Percentiles rank a stretch among this genome's conserved stretches.
phyloP scores from a whole-genome alignment of 2,329 filamentous ascomycete species.

The Raffaelea ambrosiae region DNA sequence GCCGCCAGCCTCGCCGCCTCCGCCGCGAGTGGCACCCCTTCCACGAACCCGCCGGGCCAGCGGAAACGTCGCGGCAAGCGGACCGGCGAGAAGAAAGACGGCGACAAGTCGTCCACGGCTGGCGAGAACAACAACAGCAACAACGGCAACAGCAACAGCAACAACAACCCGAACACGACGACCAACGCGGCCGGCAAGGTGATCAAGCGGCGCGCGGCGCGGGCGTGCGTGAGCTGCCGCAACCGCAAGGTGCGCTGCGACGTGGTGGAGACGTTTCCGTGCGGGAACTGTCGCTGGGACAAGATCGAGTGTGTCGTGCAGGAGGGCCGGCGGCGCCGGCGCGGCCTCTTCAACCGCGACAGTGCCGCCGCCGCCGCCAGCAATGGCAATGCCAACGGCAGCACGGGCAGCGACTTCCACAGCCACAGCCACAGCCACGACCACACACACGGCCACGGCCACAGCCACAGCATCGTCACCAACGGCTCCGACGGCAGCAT shows the following conservation, averaged over 20 bases:
- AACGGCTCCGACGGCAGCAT: constrained; percentile 3
- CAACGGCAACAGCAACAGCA: constrained; percentile 9
- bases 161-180: constrained; percentile 7
- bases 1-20: not conserved
- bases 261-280: constrained; percentile 80
- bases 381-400: constrained; percentile 1
- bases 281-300: constrained; percentile 78
- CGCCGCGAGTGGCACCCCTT: not conserved
- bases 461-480: constrained; percentile 2
- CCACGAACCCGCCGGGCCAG: not conserved
- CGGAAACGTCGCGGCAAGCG: constrained; percentile 11
- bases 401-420: constrained; percentile 4
- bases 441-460: constrained; percentile 2
- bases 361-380: constrained; percentile 8
- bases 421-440: not conserved
- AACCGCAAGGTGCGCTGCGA: constrained; percentile 89
- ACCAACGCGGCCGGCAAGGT: constrained; percentile 34
- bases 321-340: constrained; percentile 74
- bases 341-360: constrained; percentile 12
- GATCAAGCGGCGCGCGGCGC: constrained; percentile 76
- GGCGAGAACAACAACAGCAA: too few relatives aligned
- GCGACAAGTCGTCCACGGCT: not conserved
- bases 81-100: constrained; percentile 10
- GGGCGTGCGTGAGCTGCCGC: constrained; percentile 82
- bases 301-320: constrained; percentile 69